These are phyloP conservation scores for Blastobotrys elegans DNA, from an alignment of 1,139 yeast species.

Conservation along the genomic window DNA sequence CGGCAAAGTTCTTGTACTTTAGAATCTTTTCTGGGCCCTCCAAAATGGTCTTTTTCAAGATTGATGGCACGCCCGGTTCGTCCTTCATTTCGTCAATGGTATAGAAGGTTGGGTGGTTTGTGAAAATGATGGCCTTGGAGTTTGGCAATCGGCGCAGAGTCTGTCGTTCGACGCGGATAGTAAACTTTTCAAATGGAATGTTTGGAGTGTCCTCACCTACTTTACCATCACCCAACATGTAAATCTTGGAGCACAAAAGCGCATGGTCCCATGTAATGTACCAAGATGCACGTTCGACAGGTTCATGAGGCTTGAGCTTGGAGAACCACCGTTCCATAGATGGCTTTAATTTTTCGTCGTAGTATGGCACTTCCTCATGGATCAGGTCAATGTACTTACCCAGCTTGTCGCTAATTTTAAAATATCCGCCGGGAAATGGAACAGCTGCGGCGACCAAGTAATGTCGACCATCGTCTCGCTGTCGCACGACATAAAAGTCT, in stretches of 20 bases:
- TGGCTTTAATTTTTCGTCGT: conserved; percentile 55
- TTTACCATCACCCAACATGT: conserved; percentile 32
- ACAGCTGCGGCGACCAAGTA: conserved; percentile 70
- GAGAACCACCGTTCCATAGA: conserved; percentile 76
- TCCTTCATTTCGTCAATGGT: conserved; percentile 72
- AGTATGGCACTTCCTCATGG: conserved; percentile 70
- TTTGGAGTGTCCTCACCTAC: conserved; percentile 38
- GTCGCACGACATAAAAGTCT: conserved; percentile 57
- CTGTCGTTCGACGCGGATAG: conserved; percentile 61
- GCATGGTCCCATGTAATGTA: conserved; percentile 69
- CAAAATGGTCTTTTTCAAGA: conserved; percentile 53
- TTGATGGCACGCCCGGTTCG: conserved; percentile 68
- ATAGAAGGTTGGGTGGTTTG: conserved; percentile 67
- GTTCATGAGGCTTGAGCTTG: conserved; percentile 51
- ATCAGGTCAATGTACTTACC: conserved; percentile 60
- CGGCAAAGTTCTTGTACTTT: conserved; percentile 56
- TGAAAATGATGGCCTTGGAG: conserved; percentile 53
- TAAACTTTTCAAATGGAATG: conserved; percentile 32
- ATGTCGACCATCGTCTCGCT: conserved; percentile 53
- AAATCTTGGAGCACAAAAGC: conserved; percentile 42
- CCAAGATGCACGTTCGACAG: conserved; percentile 76
- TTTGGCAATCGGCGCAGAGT: conserved; percentile 61
- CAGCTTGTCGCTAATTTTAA: conserved; percentile 53
- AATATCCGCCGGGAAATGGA: conserved; percentile 75
- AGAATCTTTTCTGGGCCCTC: conserved; percentile 65